A percentile compares a stretch with the other conserved stretches of the same genome.
These are phyloP conservation scores for Yarrowia divulgata DNA, from an alignment of 805 yeast species.

Conservation along the genomic window DNA sequence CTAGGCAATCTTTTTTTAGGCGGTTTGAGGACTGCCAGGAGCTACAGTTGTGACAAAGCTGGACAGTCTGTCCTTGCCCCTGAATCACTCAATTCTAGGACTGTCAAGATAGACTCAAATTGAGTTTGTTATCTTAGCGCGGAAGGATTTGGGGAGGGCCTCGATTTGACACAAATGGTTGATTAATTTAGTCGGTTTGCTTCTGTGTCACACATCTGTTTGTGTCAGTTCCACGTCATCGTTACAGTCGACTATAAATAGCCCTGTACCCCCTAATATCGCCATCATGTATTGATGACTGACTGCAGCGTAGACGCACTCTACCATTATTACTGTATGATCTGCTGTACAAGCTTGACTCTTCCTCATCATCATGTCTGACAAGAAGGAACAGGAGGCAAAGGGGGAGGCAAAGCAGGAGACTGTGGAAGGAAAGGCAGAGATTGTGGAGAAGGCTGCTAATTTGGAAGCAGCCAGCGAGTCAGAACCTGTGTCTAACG, in stretches of 20 bases:
- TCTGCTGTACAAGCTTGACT: not conserved
- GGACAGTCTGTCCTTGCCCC: no score
- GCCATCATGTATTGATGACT: not conserved
- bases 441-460: not conserved
- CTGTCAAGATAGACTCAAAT: not conserved
- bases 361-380: slow-evolving; percentile 6
- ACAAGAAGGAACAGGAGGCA: not conserved
- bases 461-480: not conserved
- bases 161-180: no score
- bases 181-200: no score
- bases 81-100: no score
- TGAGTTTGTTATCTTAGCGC: slow-evolving; percentile 3
- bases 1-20: not conserved
- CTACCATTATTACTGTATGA: not conserved
- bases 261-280: no score
- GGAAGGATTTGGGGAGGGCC: no score
- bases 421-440: no score
- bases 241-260: no score
- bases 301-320: not conserved
- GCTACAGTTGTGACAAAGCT: not conserved
- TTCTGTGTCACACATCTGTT: no score
- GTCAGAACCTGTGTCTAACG: no score
- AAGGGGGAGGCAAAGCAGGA: no score
- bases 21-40: not conserved
- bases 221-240: no score